Base-by-base conservation (phyloP, 306 rosid genomes). In the Pyrus pyrifolia region DNA sequence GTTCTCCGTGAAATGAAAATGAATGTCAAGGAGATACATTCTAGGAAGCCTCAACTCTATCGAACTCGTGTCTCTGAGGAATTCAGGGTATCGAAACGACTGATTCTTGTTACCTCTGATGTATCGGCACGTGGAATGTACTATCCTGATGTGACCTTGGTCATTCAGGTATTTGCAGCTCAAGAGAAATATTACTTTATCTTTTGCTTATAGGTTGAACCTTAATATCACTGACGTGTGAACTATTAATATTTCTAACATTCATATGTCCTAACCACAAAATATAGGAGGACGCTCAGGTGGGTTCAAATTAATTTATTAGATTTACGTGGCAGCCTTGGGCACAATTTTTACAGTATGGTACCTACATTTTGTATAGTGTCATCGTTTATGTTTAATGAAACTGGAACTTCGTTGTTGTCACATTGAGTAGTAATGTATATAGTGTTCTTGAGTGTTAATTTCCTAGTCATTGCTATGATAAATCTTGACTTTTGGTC, bases 111-210 rank as follows among this genome's bases (percentile, higher is more conserved):
- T 73, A 89, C 97, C 22, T 92, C 97, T 70, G 98, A 92, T 79
- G 98, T 95, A 78, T 90, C 97, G 33, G 83, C 98, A 5, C 93
- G 93, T 18, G 98, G 98, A 80, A 89, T 95, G 91, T 88, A 90
- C 83, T 92, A 95, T 78, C 98, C 98, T 52, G 97, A 92, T 83
- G 98, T 92, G 74, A 89, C 97, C n/a, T 85, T 95, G 87, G 96
- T 95, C 80, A 82, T 90, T 73, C 97, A 95, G 96, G 97, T 95
- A 83, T 68, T 22, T 67, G 49, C 74, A 58, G 77, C 52, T 9
- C 3, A 1, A 14, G 55, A 23, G 33, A 27, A 70, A 51, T 53
- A 8, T 23, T 60, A 60, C 12, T 42, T 70, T 21, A 38, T 60
- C 67, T 55, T 78, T 14, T 40, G 2, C 27, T 22, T 73, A 12